Conservation (phyloP, 306 rosid species). For the Hippophae rhamnoides region DNA sequence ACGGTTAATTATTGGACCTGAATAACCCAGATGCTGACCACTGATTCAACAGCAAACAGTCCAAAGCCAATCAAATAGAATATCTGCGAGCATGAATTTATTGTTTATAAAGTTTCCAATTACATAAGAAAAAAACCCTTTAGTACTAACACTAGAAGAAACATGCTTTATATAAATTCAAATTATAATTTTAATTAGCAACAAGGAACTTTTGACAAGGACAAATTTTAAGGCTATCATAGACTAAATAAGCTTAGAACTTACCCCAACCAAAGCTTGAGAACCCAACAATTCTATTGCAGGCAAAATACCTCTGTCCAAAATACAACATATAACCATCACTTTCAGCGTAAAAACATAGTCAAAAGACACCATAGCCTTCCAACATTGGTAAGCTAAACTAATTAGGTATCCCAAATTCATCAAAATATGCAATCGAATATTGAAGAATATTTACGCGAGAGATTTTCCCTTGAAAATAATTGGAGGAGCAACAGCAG, state of each 20-base stretch:
- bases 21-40: conserved; percentile 91
- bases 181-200: not conserved
- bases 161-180: too few relatives aligned
- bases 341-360: conserved; percentile 16
- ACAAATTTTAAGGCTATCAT: conserved; percentile 12
- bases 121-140: conserved; percentile 17
- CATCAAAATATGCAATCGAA: not conserved
- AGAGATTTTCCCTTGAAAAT: conserved; percentile 75
- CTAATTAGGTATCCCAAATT: not conserved
- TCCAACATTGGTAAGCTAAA: not conserved
- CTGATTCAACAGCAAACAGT: conserved; percentile 53
- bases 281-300: conserved; percentile 51
- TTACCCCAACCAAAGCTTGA: conserved; percentile 53
- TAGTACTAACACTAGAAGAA: not conserved
- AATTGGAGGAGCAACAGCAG: conserved; percentile 84
- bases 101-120: not conserved
- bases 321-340: conserved; percentile 22
- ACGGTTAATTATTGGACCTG: conserved; percentile 45
- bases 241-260: conserved; percentile 17
- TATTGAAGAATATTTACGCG: conserved; percentile 48
- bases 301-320: conserved; percentile 77
- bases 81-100: conserved; percentile 38
- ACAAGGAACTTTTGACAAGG: not conserved
- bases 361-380: not conserved
- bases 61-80: conserved; percentile 80